Evolutionary conservation across 768 basidiomycete genomes (phyloP).

Genomic region (Suillus decipiens): DNA sequence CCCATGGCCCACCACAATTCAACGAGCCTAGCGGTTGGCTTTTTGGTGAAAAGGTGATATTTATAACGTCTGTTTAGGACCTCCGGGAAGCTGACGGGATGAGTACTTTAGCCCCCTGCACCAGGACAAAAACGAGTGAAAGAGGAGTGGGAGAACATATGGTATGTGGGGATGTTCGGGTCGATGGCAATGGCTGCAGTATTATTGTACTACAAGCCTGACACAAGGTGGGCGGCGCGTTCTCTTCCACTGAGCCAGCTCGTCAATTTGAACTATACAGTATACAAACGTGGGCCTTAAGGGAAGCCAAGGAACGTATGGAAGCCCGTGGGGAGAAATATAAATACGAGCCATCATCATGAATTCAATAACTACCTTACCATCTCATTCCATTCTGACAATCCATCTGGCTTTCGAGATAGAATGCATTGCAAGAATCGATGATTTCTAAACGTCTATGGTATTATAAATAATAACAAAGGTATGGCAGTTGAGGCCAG

Average conservation of each 20-base stretch:
- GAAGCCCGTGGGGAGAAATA: conserved; percentile 91
- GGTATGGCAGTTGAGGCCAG: conserved; percentile 29
- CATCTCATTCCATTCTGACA: conserved; percentile 7
- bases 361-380: conserved; percentile 13
- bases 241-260: conserved; percentile 6
- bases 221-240: conserved; percentile 69
- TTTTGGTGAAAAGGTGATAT: conserved; percentile 84
- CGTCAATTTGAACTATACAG: conserved; percentile 39
- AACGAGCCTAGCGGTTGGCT: conserved; percentile 88
- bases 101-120: conserved; percentile 58
- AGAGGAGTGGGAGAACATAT: conserved; percentile 90
- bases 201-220: conserved; percentile 88
- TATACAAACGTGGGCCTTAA: conserved; percentile 90
- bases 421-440: conserved; percentile 1
- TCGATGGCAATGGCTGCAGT: conserved; percentile 75
- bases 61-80: conserved; percentile 1
- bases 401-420: neutral
- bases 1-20: conserved; percentile 78
- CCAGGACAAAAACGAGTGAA: conserved; percentile 84
- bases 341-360: conserved; percentile 68
- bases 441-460: neutral
- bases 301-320: conserved; percentile 88
- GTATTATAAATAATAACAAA: conserved; percentile 11
- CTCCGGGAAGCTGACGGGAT: conserved; percentile 6
- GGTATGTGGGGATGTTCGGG: conserved; percentile 92